Evolutionary conservation across 257 asterid species (phyloP).

Genomic region (Solanum rostratum): DNA sequence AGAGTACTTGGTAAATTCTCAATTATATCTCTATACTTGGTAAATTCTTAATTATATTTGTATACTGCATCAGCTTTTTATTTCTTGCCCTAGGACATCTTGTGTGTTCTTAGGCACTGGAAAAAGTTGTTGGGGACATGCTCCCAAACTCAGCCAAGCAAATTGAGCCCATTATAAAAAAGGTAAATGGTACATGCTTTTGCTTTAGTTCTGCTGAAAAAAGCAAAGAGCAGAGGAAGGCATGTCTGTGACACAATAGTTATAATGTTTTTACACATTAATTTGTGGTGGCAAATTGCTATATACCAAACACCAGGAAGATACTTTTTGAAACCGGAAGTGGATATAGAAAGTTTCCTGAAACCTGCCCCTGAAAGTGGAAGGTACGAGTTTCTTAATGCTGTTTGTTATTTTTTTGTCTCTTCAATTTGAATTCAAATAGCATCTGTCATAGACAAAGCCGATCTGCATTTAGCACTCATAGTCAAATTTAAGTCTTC

Average conservation of each 20-base stretch:
- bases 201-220: background rate
- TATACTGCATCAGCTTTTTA: background rate
- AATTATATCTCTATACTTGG: background rate
- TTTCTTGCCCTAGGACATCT: background rate
- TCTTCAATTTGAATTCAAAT: background rate
- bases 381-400: slow-evolving; percentile 42
- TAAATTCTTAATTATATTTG: background rate
- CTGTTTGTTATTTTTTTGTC: background rate
- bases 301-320: slow-evolving; percentile 70
- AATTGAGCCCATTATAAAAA: slow-evolving; percentile 76
- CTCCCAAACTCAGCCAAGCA: slow-evolving; percentile 55
- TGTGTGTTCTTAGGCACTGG: slow-evolving; percentile 48
- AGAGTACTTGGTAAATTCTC: background rate
- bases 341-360: slow-evolving; percentile 45
- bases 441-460: background rate
- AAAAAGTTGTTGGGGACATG: slow-evolving; percentile 77
- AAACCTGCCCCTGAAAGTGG: slow-evolving; percentile 49
- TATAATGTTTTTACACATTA: slow-evolving; percentile 6
- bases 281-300: slow-evolving; percentile 45
- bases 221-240: background rate
- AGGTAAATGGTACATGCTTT: slow-evolving; percentile 35
- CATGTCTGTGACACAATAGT: background rate
- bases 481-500: background rate
- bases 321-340: slow-evolving; percentile 66
- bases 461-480: background rate